These are phyloP conservation scores for Sphagnurus paluster DNA, from an alignment of 1,284 basidiomycete species.

Conservation along the genomic window DNA sequence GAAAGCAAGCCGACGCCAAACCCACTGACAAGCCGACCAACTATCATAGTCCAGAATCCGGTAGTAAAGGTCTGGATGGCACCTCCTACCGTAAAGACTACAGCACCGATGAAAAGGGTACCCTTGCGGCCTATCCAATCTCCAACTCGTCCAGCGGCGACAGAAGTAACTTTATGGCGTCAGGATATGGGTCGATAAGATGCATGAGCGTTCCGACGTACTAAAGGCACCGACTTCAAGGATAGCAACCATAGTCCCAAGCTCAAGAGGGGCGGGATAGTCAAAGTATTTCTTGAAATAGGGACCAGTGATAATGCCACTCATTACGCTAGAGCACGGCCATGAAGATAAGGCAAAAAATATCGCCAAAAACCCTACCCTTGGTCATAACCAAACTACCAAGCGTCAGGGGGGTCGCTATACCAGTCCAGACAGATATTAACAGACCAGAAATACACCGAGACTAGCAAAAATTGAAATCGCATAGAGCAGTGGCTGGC, in stretches of 20 bases:
- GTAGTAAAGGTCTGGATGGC: constrained; percentile 86
- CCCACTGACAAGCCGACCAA: constrained; percentile 87
- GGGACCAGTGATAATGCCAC: constrained; percentile 92
- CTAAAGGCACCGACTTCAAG: constrained; percentile 92
- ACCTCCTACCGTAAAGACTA: constrained; percentile 88
- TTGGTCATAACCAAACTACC: constrained; percentile 90
- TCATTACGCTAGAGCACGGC: constrained; percentile 67
- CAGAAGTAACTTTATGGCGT: constrained; percentile 70
- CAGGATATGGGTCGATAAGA: not conserved
- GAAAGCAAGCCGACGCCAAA: constrained; percentile 93
- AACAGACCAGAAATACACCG: constrained; percentile 82
- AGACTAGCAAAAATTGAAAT: constrained; percentile 85
- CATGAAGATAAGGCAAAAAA: not conserved
- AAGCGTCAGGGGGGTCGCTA: constrained; percentile 18
- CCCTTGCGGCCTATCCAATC: constrained; percentile 87
- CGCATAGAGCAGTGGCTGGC: constrained; percentile 79
- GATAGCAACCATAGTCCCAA: constrained; percentile 90
- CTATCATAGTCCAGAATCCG: constrained; percentile 85
- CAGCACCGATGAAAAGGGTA: constrained; percentile 85
- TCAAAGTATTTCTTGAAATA: constrained; percentile 86
- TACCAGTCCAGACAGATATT: not conserved
- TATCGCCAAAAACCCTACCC: constrained; percentile 51
- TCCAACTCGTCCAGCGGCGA: constrained; percentile 86
- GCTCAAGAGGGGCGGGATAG: constrained; percentile 66
- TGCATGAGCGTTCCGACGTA: constrained; percentile 34